A percentile compares a stretch with the other conserved stretches of the same genome.
Evolutionary conservation across 2,329 filamentous ascomycete genomes (phyloP).

Genomic region (Aureobasidium subglaciale): DNA sequence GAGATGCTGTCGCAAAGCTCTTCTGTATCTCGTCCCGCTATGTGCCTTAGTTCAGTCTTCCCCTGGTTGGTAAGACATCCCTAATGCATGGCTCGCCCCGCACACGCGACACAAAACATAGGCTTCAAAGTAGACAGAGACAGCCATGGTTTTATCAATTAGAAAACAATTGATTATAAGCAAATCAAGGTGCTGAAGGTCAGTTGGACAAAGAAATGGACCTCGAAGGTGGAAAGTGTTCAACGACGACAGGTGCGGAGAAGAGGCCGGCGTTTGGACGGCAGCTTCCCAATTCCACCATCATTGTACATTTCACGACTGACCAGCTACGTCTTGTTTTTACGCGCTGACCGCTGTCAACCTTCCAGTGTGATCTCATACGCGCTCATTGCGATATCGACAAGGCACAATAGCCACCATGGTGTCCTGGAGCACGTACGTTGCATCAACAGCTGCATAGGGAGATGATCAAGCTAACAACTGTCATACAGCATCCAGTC

Average conservation of each 20-base stretch:
- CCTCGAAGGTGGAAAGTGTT: neutral
- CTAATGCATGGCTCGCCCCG: too few species aligned
- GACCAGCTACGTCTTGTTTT: neutral
- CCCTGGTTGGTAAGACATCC: too few species aligned
- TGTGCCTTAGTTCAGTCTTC: too few species aligned
- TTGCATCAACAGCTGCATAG: neutral
- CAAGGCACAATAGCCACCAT: neutral
- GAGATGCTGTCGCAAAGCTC: too few species aligned
- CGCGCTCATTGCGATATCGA: too few species aligned
- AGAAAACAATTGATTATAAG: too few species aligned
- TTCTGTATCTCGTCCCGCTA: too few species aligned
- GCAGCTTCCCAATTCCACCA: neutral
- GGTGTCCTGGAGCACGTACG: constrained; percentile 14
- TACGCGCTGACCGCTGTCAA: neutral
- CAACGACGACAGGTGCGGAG: neutral
- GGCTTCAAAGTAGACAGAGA: too few species aligned
- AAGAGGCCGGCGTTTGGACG: neutral
- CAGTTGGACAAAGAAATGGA: neutral
- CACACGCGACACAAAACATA: too few species aligned
- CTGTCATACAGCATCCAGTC: constrained; percentile 24
- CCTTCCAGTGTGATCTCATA: too few species aligned
- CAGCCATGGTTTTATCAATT: too few species aligned
- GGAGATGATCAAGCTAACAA: neutral
- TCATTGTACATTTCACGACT: neutral
- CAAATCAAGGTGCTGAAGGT: too few species aligned